Evolutionary conservation across 2,329 filamentous ascomycete genomes (phyloP).

Genomic region (Sporothrix luriei): DNA sequence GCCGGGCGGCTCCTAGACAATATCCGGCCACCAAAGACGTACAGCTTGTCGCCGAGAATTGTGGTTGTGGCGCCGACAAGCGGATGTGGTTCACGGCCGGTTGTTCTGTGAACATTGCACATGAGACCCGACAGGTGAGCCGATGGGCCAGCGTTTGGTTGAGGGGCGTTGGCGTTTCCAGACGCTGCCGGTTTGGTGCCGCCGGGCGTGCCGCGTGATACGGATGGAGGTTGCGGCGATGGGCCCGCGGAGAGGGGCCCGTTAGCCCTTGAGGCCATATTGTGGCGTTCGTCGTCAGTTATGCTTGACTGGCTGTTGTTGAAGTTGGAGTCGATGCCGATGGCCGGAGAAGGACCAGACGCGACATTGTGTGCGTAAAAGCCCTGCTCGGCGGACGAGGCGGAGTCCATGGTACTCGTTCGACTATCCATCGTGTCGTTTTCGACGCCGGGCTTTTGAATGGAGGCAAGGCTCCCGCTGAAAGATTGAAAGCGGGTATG

Average conservation of each 20-base stretch:
- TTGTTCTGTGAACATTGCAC: constrained; percentile 80
- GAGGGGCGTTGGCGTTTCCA: constrained; percentile 39
- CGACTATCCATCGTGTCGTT: constrained; percentile 38
- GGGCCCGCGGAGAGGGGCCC: constrained; percentile 59
- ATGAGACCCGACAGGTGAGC: constrained; percentile 66
- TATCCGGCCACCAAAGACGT: constrained; percentile 91
- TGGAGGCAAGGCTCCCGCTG: constrained; percentile 40
- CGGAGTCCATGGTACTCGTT: constrained; percentile 50
- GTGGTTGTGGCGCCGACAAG: constrained; percentile 95
- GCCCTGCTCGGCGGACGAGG: constrained; percentile 41
- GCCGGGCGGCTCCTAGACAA: constrained; percentile 78
- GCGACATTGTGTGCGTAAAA: constrained; percentile 34
- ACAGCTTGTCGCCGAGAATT: constrained; percentile 90
- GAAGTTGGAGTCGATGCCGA: constrained; percentile 45
- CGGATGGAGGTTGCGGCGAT: constrained; percentile 52
- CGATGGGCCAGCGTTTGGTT: constrained; percentile 51
- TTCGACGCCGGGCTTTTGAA: constrained; percentile 43
- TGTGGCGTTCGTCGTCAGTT: constrained; percentile 53
- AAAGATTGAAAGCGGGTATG: constrained; percentile 32
- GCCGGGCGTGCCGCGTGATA: constrained; percentile 44
- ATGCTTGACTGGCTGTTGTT: constrained; percentile 54
- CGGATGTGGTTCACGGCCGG: constrained; percentile 85
- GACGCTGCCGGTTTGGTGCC: constrained; percentile 44
- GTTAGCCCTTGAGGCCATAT: constrained; percentile 55
- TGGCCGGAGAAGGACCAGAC: not conserved